Percentiles rank a stretch among this genome's conserved stretches.
These are phyloP conservation scores for Chalciporus piperatus DNA, from an alignment of 768 basidiomycete genomes.

Conservation along the genomic window DNA sequence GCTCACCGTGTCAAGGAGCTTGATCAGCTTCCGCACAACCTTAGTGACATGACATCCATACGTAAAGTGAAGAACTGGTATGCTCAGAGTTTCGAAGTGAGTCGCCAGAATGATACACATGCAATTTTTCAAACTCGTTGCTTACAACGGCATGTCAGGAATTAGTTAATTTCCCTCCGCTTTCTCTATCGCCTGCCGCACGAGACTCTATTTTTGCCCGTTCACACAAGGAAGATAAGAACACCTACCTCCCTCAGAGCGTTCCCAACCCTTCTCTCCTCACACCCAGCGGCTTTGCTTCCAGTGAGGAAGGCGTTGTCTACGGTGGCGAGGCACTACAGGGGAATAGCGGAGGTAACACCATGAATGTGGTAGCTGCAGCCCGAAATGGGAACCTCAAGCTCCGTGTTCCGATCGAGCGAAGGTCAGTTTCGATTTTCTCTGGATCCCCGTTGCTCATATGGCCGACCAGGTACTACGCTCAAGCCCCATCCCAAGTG, in stretches of 20 bases:
- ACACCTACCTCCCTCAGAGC: constrained; percentile 61
- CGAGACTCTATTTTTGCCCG: constrained; percentile 60
- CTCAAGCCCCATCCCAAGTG: constrained; percentile 60
- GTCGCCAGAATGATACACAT: constrained; percentile 17
- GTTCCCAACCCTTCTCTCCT: constrained; percentile 75
- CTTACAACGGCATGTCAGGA: constrained; percentile 51
- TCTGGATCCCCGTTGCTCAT: neutral
- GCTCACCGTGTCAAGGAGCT: constrained; percentile 96
- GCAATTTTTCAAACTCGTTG: neutral
- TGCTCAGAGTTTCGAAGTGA: constrained; percentile 94
- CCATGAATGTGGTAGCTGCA: constrained; percentile 24
- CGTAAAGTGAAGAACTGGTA: constrained; percentile 98
- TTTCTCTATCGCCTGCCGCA: constrained; percentile 65
- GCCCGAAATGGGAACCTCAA: constrained; percentile 57
- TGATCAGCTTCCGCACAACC: constrained; percentile 87
- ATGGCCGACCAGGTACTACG: constrained; percentile 67
- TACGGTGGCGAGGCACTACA: neutral
- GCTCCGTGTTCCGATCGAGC: constrained; percentile 79
- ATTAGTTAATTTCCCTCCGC: constrained; percentile 80
- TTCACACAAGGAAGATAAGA: constrained; percentile 32
- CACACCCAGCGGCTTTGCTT: constrained; percentile 10
- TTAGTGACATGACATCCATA: constrained; percentile 89
- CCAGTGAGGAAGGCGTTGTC: neutral
- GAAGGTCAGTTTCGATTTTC: constrained; percentile 49
- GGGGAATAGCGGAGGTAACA: constrained; percentile 20